A percentile compares a stretch with the other conserved stretches of the same genome.
Evolutionary conservation across 768 basidiomycete genomes (phyloP).

Genomic region (Phanerodontia chrysosporium): DNA sequence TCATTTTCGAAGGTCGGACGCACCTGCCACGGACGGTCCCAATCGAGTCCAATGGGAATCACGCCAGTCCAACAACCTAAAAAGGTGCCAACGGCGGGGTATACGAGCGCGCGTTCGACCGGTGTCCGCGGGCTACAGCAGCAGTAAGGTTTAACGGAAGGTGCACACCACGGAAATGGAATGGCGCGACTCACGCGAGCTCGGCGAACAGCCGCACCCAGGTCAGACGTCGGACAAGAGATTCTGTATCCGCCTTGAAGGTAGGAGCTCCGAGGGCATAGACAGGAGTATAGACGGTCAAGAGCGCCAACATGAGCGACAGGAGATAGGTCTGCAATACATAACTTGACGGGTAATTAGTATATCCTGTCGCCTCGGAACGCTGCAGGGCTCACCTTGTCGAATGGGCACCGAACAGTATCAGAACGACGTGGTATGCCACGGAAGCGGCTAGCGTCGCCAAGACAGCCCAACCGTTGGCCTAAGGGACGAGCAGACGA

Average conservation of each 20-base stretch:
- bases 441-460: slow-evolving; percentile 50
- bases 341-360: slow-evolving; percentile 35
- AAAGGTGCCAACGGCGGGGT: slow-evolving; percentile 69
- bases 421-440: slow-evolving; percentile 41
- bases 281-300: slow-evolving; percentile 63
- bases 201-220: slow-evolving; percentile 84
- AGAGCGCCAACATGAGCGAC: slow-evolving; percentile 60
- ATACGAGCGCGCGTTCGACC: slow-evolving; percentile 74
- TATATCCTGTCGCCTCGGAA: not conserved
- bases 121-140: slow-evolving; percentile 49
- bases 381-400: slow-evolving; percentile 38
- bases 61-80: slow-evolving; percentile 79
- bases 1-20: slow-evolving; percentile 18
- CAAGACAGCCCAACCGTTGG: slow-evolving; percentile 43
- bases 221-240: slow-evolving; percentile 53
- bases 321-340: slow-evolving; percentile 61
- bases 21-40: slow-evolving; percentile 98
- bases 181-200: slow-evolving; percentile 55
- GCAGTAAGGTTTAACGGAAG: not conserved
- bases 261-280: slow-evolving; percentile 66
- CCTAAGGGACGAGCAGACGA: slow-evolving; percentile 31
- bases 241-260: slow-evolving; percentile 29
- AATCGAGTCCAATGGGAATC: slow-evolving; percentile 87
- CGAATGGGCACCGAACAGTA: slow-evolving; percentile 77
- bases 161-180: not conserved